These are phyloP conservation scores for Simmondsia chinensis DNA, from an alignment of 148 eudicot genomes.

Conservation along the genomic window DNA sequence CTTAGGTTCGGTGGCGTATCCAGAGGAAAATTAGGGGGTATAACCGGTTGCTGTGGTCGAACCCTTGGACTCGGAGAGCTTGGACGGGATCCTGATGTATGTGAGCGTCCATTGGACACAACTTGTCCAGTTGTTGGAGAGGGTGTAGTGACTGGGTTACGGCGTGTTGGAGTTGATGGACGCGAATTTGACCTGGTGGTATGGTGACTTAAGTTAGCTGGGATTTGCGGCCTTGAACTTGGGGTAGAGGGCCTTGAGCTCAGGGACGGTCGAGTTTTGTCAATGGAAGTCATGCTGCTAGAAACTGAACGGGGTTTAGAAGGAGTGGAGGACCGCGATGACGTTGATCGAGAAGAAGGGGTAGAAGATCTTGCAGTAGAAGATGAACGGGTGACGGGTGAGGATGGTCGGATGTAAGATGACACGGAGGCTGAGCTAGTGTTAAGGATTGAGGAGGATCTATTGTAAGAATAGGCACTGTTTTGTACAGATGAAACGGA, in stretches of 20 bases:
- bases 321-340: slow-evolving; percentile 69
- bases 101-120: slow-evolving; percentile 39
- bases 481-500: slow-evolving; percentile 54
- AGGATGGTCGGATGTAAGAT: slow-evolving; percentile 84
- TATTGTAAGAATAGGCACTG: slow-evolving; percentile 50
- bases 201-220: slow-evolving; percentile 45
- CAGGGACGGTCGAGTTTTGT: slow-evolving; percentile 47
- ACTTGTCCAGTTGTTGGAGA: slow-evolving; percentile 40
- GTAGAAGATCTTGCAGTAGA: slow-evolving; percentile 72
- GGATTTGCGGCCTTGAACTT: slow-evolving; percentile 60
- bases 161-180: slow-evolving; percentile 89
- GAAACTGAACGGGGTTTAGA: slow-evolving; percentile 47
- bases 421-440: slow-evolving; percentile 94
- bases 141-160: slow-evolving; percentile 41
- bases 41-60: slow-evolving; percentile 61
- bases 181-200: slow-evolving; percentile 51
- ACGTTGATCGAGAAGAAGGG: slow-evolving; percentile 58
- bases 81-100: slow-evolving; percentile 56
- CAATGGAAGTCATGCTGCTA: slow-evolving; percentile 37
- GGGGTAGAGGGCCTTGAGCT: slow-evolving; percentile 94
- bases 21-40: slow-evolving; percentile 74
- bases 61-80: slow-evolving; percentile 85
- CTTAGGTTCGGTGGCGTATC: slow-evolving; percentile 92
- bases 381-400: slow-evolving; percentile 71
- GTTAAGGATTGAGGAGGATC: slow-evolving; percentile 67